Evolutionary conservation across 2,329 filamentous ascomycete species (phyloP).

Genomic region (Aspergillus texensis): DNA sequence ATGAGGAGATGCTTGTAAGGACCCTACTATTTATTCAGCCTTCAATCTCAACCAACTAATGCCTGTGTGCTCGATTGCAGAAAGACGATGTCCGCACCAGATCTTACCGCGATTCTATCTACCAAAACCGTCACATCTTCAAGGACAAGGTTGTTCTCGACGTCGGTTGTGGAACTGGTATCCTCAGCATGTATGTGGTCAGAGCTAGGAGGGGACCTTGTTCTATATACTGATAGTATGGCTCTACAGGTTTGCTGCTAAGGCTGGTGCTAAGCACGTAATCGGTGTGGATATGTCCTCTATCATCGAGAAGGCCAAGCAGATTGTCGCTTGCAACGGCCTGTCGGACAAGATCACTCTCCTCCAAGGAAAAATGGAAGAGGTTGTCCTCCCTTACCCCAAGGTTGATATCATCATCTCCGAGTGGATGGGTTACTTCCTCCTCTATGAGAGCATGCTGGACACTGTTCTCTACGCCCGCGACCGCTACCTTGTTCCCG

Average conservation of each 20-base stretch:
- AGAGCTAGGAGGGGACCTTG: background rate
- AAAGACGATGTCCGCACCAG: slow-evolving; percentile 98
- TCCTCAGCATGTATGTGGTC: slow-evolving; percentile 84
- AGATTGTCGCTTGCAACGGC: slow-evolving; percentile 91
- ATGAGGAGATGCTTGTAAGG: slow-evolving; percentile 97
- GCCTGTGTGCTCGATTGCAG: slow-evolving; percentile 48
- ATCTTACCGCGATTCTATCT: slow-evolving; percentile 96
- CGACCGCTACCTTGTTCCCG: slow-evolving; percentile 84
- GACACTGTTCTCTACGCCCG: slow-evolving; percentile 97
- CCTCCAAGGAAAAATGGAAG: slow-evolving; percentile 99
- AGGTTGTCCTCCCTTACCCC: slow-evolving; percentile 87
- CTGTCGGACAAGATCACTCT: slow-evolving; percentile 96
- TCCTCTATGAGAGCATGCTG: slow-evolving; percentile 98
- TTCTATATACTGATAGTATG: slow-evolving; percentile 20
- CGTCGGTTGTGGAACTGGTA: slow-evolving; percentile 95
- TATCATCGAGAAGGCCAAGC: slow-evolving; percentile 96
- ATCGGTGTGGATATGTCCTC: slow-evolving; percentile 99
- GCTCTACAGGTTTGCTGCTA: slow-evolving; percentile 81
- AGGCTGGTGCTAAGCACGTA: slow-evolving; percentile 95
- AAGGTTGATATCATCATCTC: slow-evolving; percentile 99
- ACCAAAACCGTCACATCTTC: slow-evolving; percentile 94
- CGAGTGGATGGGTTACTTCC: slow-evolving; percentile 99
- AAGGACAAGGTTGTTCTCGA: slow-evolving; percentile 93
- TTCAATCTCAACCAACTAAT: slow-evolving; percentile 8
- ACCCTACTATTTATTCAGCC: slow-evolving; percentile 13